Evolutionary conservation across 345 rosid genomes (phyloP).

Genomic region (Orychophragmus violaceus): DNA sequence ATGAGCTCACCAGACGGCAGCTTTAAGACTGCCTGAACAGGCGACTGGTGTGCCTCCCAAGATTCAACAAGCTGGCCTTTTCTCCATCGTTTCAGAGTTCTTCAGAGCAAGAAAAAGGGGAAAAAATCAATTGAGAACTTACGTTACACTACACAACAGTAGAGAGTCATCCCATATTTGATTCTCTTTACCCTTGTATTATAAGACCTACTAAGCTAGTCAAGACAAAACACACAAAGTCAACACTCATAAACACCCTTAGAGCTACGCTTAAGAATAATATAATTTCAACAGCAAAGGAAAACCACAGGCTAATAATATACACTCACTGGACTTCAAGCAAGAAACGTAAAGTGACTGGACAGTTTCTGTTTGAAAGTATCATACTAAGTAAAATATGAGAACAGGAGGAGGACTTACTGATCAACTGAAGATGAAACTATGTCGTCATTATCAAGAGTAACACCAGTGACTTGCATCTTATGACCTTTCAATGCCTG

Average conservation of each 20-base stretch:
- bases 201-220: not conserved
- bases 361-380: not conserved
- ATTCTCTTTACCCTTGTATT: not conserved
- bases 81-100: constrained; percentile 82
- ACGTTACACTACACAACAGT: not conserved
- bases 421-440: constrained; percentile 83
- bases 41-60: constrained; percentile 90
- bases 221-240: not conserved
- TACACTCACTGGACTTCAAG: constrained; percentile 1
- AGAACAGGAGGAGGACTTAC: constrained; percentile 35
- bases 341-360: not conserved
- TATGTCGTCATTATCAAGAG: constrained; percentile 61
- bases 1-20: constrained; percentile 89
- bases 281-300: not conserved
- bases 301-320: not conserved
- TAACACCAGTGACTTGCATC: constrained; percentile 77
- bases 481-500: constrained; percentile 69
- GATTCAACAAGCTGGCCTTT: constrained; percentile 64
- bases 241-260: not conserved
- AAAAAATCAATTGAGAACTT: not conserved
- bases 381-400: not conserved
- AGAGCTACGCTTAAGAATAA: not conserved
- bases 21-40: constrained; percentile 76
- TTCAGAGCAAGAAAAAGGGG: constrained; percentile 16
- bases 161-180: not conserved